Evolutionary conservation across 805 yeast species (phyloP), one percentile per base, ranked within the genome.

Genomic region (Debaryomyces maramus): DNA sequence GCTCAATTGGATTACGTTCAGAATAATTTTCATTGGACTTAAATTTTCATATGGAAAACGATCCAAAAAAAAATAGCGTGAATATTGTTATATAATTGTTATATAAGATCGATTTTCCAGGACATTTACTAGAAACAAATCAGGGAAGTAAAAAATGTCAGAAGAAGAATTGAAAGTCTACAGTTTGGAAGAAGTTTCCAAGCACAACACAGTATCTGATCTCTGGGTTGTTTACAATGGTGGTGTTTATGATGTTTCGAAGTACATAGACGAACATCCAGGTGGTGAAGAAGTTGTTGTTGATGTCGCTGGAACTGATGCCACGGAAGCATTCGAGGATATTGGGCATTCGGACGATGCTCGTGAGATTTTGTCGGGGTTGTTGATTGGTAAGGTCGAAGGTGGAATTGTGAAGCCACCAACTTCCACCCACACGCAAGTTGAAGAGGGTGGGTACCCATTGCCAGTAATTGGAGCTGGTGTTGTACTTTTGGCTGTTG

Each of bases 271-370:
- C 52, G 67, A 68, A 52, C 75, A 70, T 53, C 75, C 75, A 7
- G 75, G 75, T 51, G 75, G 75, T 38, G 74, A 70, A 51, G 75
- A 70, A 54, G 75, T 70, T 34, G 57, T 70, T 39, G 57, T 60
- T 35, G 75, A 70, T 50, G 58, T 55, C 38, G 75, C 72, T 17
- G 75, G 75, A 20, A 53, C 58, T 11, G 74, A 70, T 50, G 72
- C 73, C 38, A 70, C 74, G 36, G 74, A 67, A 50, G 73, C 71
- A 3, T 70, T 70, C 47, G 62, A 70, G 51, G 96, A 88, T 58
- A 90, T 93, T 60, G 99, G 99, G 24, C 99, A 93, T 69, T 88
- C 98, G 24, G 97, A 90, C 47, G 97, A 90, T 51, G 98, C 99
- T 29, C 81, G 82, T 52, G 93, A 84, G 53, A 73, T 84, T 51